Conservation (phyloP, 345 rosid species). For the Linum usitatissimum region DNA sequence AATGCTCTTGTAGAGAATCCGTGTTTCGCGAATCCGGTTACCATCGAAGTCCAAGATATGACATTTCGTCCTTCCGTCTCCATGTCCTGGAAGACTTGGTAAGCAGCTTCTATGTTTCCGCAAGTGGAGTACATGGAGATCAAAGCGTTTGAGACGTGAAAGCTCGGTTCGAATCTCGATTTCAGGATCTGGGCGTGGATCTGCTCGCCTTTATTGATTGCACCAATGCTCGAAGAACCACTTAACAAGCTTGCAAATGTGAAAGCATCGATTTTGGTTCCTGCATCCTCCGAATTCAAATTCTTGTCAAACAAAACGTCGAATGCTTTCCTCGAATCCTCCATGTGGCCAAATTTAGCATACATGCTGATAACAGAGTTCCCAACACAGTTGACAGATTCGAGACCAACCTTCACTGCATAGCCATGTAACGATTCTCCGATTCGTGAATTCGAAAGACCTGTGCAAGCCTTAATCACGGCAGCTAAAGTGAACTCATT, state of each 20-base stretch:
- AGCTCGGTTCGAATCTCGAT: constrained; percentile 35
- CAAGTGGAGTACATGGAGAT: constrained; percentile 72
- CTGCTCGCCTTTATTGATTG: constrained; percentile 54
- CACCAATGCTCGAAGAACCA: constrained; percentile 50
- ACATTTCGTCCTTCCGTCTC: constrained; percentile 28
- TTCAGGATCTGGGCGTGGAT: constrained; percentile 48
- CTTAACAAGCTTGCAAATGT: constrained; percentile 61
- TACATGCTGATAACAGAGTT: constrained; percentile 65
- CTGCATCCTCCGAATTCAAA: constrained; percentile 37
- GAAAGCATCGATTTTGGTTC: constrained; percentile 38
- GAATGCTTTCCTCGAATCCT: constrained; percentile 52
- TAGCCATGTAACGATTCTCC: constrained; percentile 43
- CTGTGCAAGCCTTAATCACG: constrained; percentile 55
- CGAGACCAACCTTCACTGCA: constrained; percentile 47
- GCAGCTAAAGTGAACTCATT: constrained; percentile 69
- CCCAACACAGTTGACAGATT: constrained; percentile 42
- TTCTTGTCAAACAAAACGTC: constrained; percentile 48
- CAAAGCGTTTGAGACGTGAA: constrained; percentile 42
- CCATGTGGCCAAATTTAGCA: constrained; percentile 45
- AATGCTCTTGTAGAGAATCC: constrained; percentile 50
- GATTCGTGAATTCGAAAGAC: constrained; percentile 25
- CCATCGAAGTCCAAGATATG: constrained; percentile 68
- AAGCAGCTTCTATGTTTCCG: constrained; percentile 48
- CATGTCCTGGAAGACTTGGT: constrained; percentile 42
- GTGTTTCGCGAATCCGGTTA: constrained; percentile 66